Conservation (phyloP, 495 filamentous ascomycete genomes). For the Tetracladium setigerum region DNA sequence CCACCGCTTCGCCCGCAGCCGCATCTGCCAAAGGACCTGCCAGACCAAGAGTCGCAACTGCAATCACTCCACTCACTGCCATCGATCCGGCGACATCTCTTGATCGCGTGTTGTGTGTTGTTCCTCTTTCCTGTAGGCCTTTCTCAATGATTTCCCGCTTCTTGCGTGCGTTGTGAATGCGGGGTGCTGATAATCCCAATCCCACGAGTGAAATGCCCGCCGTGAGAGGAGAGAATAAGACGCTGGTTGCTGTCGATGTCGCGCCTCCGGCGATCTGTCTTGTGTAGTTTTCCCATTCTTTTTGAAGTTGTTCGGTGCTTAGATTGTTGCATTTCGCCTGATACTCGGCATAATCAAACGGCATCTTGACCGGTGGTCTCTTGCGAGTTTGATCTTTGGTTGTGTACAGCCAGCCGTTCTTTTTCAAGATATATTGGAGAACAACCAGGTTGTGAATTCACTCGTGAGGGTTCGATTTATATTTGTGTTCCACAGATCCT, state of each 20-base stretch:
- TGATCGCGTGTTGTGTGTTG: constrained; percentile 21
- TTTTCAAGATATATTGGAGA: constrained; percentile 6
- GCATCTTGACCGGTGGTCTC: constrained; percentile 13
- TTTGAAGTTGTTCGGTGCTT: constrained; percentile 21
- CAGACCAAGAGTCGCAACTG: constrained; percentile 22
- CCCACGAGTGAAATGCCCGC: constrained; percentile 24
- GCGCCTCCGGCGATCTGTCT: constrained; percentile 23
- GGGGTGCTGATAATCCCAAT: constrained; percentile 21
- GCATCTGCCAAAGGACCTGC: constrained; percentile 20
- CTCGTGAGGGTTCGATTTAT: no score
- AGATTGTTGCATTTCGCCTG: constrained; percentile 22
- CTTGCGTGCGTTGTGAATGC: constrained; percentile 28
- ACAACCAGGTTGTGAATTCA: no score
- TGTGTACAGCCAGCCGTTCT: constrained; percentile 1
- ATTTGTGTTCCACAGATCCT: no score
- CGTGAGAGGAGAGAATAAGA: constrained; percentile 22
- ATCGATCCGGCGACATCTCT: constrained; percentile 23
- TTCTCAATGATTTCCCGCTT: constrained; percentile 27
- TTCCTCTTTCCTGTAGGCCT: constrained; percentile 19
- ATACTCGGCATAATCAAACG: constrained; percentile 24
- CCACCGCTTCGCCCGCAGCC: constrained; percentile 15
- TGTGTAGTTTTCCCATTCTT: constrained; percentile 27
- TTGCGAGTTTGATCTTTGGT: not conserved
- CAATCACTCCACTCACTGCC: constrained; percentile 21
- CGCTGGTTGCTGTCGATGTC: constrained; percentile 24